phyloP scores from a whole-genome alignment of 1,284 basidiomycete genomes.

The Boletus smithii region DNA sequence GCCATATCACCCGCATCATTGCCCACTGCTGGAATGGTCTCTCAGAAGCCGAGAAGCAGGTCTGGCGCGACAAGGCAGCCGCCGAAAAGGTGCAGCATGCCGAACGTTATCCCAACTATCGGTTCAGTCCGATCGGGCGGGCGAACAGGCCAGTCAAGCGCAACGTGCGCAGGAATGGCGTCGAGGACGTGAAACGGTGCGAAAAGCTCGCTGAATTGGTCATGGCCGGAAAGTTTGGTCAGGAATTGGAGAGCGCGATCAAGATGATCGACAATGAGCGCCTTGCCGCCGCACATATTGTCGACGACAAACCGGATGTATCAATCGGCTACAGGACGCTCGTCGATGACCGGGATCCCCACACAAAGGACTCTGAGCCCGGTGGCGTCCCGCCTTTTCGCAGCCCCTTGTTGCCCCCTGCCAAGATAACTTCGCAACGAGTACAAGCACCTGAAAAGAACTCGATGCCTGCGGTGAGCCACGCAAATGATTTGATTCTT shows the following conservation, averaged over 20 bases:
- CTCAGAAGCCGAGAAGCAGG: slow-evolving; percentile 43
- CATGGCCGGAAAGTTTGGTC: slow-evolving; percentile 50
- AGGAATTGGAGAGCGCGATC: slow-evolving; percentile 48
- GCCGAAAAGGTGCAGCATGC: slow-evolving; percentile 58
- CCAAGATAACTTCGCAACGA: not conserved
- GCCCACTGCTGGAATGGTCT: slow-evolving; percentile 53
- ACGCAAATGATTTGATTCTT: not conserved
- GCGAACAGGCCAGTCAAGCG: slow-evolving; percentile 43
- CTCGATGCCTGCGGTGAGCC: slow-evolving; percentile 23
- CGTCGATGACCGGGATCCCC: too few species aligned
- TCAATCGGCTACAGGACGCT: too few species aligned
- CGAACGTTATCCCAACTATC: slow-evolving; percentile 53
- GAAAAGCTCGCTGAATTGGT: slow-evolving; percentile 52
- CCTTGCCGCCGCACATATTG: not conserved
- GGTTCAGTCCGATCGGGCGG: slow-evolving; percentile 48
- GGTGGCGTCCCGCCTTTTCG: slow-evolving; percentile 34
- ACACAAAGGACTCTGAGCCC: not conserved
- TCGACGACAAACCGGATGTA: not conserved
- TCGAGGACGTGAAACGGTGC: slow-evolving; percentile 47
- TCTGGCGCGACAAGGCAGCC: slow-evolving; percentile 52
- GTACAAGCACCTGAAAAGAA: not conserved
- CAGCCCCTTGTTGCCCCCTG: slow-evolving; percentile 37
- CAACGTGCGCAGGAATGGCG: slow-evolving; percentile 50
- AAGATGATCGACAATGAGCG: slow-evolving; percentile 31
- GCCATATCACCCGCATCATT: slow-evolving; percentile 57